phyloP scores from a whole-genome alignment of 306 rosid species.

The Sindora glabra region DNA sequence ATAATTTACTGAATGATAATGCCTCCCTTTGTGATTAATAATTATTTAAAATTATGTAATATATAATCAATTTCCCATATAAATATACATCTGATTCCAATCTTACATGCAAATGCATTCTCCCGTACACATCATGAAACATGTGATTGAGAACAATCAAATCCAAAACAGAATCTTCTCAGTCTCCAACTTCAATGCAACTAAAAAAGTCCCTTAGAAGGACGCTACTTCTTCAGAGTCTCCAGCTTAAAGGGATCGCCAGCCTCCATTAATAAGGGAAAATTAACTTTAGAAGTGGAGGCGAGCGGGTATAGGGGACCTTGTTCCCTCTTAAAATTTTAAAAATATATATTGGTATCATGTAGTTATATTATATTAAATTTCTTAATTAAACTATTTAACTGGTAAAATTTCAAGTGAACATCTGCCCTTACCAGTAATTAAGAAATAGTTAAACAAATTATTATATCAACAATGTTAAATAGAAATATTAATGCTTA shows the following conservation, averaged over 20 bases:
- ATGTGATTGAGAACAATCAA: conserved; percentile 28
- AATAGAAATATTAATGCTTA: too few species aligned
- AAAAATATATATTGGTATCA: too few species aligned
- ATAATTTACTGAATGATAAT: background rate
- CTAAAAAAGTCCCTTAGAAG: conserved; percentile 4
- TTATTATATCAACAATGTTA: too few species aligned
- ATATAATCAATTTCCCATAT: background rate
- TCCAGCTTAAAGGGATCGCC: background rate
- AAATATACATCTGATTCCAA: background rate
- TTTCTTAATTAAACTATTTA: too few species aligned
- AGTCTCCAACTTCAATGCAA: conserved; percentile 38
- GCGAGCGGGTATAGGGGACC: too few species aligned
- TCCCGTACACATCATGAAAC: conserved; percentile 11
- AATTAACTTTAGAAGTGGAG: too few species aligned
- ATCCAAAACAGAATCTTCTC: conserved; percentile 33
- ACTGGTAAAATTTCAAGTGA: too few species aligned
- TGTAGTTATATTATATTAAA: too few species aligned
- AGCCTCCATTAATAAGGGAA: background rate
- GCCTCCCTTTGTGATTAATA: background rate
- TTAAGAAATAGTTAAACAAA: too few species aligned
- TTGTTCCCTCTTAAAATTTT: too few species aligned
- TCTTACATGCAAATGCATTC: conserved; percentile 4
- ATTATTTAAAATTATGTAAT: background rate
- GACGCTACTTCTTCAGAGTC: background rate
- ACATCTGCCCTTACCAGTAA: too few species aligned